Base-by-base conservation (phyloP, 257 asterid species). In the Handroanthus guayacan region DNA sequence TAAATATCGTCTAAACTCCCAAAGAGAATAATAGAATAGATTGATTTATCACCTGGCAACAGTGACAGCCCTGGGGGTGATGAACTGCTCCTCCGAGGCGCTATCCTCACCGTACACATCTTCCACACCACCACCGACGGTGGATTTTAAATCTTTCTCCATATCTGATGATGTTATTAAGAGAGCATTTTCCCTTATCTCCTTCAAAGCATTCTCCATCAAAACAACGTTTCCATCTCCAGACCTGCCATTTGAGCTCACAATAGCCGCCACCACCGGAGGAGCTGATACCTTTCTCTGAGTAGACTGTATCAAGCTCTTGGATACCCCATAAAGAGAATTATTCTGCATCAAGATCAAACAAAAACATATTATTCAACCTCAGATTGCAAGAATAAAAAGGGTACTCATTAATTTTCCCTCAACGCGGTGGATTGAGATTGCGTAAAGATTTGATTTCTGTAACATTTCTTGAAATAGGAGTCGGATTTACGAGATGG, bases 61-160 rank as follows among this genome's bases (percentile, higher is more conserved):
- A 67, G 89, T 76, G 69, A 84, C 80, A 34, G 89, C 82, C 95
- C 95, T 82, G 38, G 95, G 95, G 8, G 91, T 84, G 74, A 87
- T 79, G 51, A 14, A 68, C 79, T 86, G 91, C 79, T 87, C 87
- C 83, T 86, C 89, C 3, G 91, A 82, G 80, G 89, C 88, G 69
- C 68, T 80, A 84, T 89, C 95, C 87, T 87, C 93, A 39, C 91
- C 91, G 78, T 90, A 90, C 67, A 85, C 86, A 52, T 88, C 93
- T 20, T 85, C 93, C 47, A 85, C 88, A 13, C 93, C 91, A 45
- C 87, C 93, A 57, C 86, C 83, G 12, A 77, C 87, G 65, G 86
- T 38, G 56, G 87, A 80, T 74, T 78, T 75, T 8, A 78, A 65
- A 5, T 83, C 91, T 10, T 69, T 72, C 75, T 83, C 86, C 31